phyloP scores from a whole-genome alignment of 805 yeast genomes.

The Barnettozyma siamensis region DNA sequence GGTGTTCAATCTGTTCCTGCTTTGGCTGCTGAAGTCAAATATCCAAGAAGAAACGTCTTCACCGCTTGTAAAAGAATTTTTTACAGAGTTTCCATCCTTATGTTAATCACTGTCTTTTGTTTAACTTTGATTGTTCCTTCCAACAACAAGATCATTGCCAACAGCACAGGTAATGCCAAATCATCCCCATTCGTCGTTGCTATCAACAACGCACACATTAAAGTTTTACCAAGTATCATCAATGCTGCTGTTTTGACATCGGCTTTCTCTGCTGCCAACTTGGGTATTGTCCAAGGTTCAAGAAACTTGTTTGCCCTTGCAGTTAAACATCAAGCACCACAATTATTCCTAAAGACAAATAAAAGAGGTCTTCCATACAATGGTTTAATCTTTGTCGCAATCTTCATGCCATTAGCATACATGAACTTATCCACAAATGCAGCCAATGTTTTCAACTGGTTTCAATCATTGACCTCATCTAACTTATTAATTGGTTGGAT shows the following conservation, averaged over 20 bases:
- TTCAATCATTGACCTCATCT: slow-evolving; percentile 28
- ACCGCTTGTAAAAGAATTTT: slow-evolving; percentile 30
- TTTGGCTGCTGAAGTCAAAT: slow-evolving; percentile 32
- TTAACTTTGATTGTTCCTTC: slow-evolving; percentile 30
- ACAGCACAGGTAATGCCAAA: slow-evolving; percentile 25
- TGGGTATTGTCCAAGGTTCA: slow-evolving; percentile 25
- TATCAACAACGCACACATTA: slow-evolving; percentile 41
- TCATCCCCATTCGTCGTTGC: slow-evolving; percentile 38
- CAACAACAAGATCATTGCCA: slow-evolving; percentile 25
- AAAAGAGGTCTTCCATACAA: slow-evolving; percentile 30
- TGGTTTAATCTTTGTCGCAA: slow-evolving; percentile 24
- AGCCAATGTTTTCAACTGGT: slow-evolving; percentile 30
- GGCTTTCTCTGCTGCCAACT: slow-evolving; percentile 35
- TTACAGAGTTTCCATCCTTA: slow-evolving; percentile 25
- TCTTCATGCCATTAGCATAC: slow-evolving; percentile 31
- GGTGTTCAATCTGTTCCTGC: slow-evolving; percentile 44
- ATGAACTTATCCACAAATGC: slow-evolving; percentile 25
- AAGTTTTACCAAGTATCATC: slow-evolving; percentile 31
- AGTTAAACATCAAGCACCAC: slow-evolving; percentile 32
- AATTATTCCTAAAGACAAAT: slow-evolving; percentile 26
- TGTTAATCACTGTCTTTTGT: slow-evolving; percentile 27
- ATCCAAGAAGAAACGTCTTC: slow-evolving; percentile 30
- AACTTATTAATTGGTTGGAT: slow-evolving; percentile 28
- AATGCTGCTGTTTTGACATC: slow-evolving; percentile 35
- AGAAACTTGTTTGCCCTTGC: slow-evolving; percentile 33